Percentiles rank a stretch among this genome's conserved stretches.
These are phyloP conservation scores for Rhodotorula sp. DNA, from an alignment of 1,284 basidiomycete species.

Conservation along the genomic window DNA sequence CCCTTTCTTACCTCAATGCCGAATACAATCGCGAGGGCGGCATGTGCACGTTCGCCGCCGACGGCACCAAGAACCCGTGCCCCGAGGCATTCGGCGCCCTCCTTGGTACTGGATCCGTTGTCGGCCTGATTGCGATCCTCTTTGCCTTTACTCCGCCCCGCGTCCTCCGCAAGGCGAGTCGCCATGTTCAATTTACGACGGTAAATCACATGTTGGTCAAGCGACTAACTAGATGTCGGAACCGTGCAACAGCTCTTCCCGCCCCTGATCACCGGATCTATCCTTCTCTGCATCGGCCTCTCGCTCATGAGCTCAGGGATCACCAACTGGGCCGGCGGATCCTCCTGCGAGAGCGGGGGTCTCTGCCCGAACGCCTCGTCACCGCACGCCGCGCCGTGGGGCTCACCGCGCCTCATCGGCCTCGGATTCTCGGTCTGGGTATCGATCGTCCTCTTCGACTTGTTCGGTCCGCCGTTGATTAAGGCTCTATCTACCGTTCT, in stretches of 20 bases:
- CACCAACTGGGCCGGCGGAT: conserved; percentile 45
- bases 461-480: conserved; percentile 43
- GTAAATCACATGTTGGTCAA: too few relatives aligned
- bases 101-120: conserved; percentile 44
- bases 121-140: conserved; percentile 44
- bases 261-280: conserved; percentile 42
- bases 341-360: conserved; percentile 9
- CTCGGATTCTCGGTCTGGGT: conserved; percentile 46
- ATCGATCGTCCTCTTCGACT: conserved; percentile 46
- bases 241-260: conserved; percentile 39
- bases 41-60: conserved; percentile 38
- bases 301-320: conserved; percentile 43
- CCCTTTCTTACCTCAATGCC: conserved; percentile 24
- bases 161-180: conserved; percentile 37
- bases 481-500: conserved; percentile 44
- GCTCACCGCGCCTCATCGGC: conserved; percentile 14
- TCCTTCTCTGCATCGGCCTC: conserved; percentile 41
- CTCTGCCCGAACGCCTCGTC: conserved; percentile 3
- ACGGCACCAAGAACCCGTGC: conserved; percentile 42
- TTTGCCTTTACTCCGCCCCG: conserved; percentile 43
- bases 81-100: conserved; percentile 47
- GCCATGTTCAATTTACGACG: too few relatives aligned
- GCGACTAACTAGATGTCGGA: too few relatives aligned
- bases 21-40: conserved; percentile 42
- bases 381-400: conserved; percentile 1